Evolutionary conservation across 495 filamentous ascomycete species (phyloP), one percentile per base, ranked within the genome.

Genomic region (Penicillium paxilli): DNA sequence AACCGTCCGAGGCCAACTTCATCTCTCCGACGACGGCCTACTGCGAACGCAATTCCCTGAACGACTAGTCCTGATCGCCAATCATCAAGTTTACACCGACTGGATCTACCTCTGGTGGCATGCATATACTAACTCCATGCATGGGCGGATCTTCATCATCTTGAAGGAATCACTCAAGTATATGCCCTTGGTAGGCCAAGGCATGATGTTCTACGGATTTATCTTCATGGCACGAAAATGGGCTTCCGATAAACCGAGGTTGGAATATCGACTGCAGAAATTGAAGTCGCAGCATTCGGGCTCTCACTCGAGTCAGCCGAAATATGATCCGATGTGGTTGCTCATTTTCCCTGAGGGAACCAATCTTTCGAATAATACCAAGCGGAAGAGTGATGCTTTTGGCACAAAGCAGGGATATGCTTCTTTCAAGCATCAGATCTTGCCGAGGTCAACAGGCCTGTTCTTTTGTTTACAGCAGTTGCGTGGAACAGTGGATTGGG

Each of bases 31-130:
- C 44, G 81, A 84, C 66, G 85, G 85, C 4, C 63, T 73, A 47
- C 60, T 88, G 26, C 72, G 77, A 57, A 80, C 79, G 16, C 54
- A 74, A 28, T 87, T 88, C 51, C 81, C 83, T 6, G 80, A 86
- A 64, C 75, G 85, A 17, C 58, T 86, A 48, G 77, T 88, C 42
- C 49, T 88, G 64, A 84, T 88, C 46, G 75, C 85, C 10, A 88
- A 88, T 46, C 85, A 88, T 58, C 84, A 87, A 62, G 80, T 88
- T 10, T 88, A 88, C 64, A 86, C 84, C 8, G 85, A 88, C 49
- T 88, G 85, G 85, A 70, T 87, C 8, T 88, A 88, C 61, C 74
- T 88, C 1, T 88, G 85, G 85, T 88, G 85, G 85, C 69, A 83
- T 33, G 79, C 82, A 11, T 88, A 87, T 58, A 81, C 84, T 2